Base-by-base conservation (phyloP, 331 rosid species). In the Erythrophleum ivorense region DNA sequence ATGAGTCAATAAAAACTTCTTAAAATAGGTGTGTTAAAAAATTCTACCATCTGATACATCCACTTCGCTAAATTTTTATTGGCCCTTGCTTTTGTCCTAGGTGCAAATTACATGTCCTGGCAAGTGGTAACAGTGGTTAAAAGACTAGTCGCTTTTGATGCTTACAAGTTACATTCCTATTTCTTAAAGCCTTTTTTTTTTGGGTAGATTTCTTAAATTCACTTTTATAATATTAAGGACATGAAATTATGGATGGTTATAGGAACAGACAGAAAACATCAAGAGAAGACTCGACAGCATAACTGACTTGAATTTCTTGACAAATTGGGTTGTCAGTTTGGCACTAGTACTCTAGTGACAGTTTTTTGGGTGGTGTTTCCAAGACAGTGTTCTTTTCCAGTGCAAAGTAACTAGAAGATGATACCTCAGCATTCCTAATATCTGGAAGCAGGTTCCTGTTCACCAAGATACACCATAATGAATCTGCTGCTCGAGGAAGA, bases 401-500 rank as follows among this genome's bases (percentile, higher is more conserved):
- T 38, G 65, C 55, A 21, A 53, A 52, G 73, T 48, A 76, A 41
- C 57, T 72, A 21, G 38, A 66, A 34, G 24, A 46, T 48, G 11
- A 76, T 91, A 95, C 99, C 99, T 95, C 99, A 9, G 98, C 96
- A 76, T 93, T 91, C 87, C 85, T 95, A 63, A 93, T 78, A 80
- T 87, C 78, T 33, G 99, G 99, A 89, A 95, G 90, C 72, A 95
- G 82, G 85, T 93, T 94, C 84, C 97, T 97, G 76, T 95, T 95
- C 75, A 90, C 97, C 91, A 89, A 84, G 85, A 95, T 93, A 85
- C 86, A 88, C 99, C 99, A 95, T 86, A 92, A 84, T 38, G 99
- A 95, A 63, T 90, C 98, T 83, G 87, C 99, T 9, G 99, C 93
- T 55, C 98, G 89, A 49, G 99, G 99, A 87, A 95, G 98, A 88